Base-by-base conservation (phyloP, 805 yeast species). In the Metschnikowia anglica region DNA sequence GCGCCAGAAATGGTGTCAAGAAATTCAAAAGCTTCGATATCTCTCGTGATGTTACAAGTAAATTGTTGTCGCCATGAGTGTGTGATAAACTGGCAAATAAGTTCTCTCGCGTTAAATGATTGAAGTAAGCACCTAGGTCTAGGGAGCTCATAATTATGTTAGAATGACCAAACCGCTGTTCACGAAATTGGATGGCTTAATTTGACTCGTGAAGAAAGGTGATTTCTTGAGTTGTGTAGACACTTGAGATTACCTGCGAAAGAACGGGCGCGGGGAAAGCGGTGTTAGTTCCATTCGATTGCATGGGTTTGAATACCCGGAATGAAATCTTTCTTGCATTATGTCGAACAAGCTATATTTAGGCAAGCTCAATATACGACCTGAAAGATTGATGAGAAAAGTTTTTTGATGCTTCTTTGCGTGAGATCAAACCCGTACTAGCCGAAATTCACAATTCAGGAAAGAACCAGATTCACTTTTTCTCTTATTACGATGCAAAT, bases 1-100 rank as follows among this genome's bases (percentile, higher is more conserved):
- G 66, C 6, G 61, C 56, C 41, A 77, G 72, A 58, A 81, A 82
- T 9, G 83, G 77, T 10, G 81, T 73, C 26, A 82, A 62, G 27
- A 66, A 66, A 55, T 84, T 79, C 43, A 83, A 60, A 10, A 75
- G 55, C 0, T 75, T 63, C 2, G 83, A 68, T 28, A 82, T 55
- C 3, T 61, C 54, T 24, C 66, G 65, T 46, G 82, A 83, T 25
- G 80, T 58, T 12, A 73, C 40, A 16, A 59, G 53, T 23, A 59
- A 48, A 34, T 54, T 57, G 41, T 58, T 56, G 11, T 50, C 39
- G 9, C 68, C 54, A 38, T 52, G 53, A 12, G 67, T 58, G 19
- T 51, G 52, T 15, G 51, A 36, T 19, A 67, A 53, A n/a, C 54
- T 46, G 13, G 18, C 37, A 15, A 49, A 26, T n/a, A 67, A 55